Evolutionary conservation across 371 early-diverging fungal genomes (phyloP).

Genomic region (Rhizopus delemar): DNA sequence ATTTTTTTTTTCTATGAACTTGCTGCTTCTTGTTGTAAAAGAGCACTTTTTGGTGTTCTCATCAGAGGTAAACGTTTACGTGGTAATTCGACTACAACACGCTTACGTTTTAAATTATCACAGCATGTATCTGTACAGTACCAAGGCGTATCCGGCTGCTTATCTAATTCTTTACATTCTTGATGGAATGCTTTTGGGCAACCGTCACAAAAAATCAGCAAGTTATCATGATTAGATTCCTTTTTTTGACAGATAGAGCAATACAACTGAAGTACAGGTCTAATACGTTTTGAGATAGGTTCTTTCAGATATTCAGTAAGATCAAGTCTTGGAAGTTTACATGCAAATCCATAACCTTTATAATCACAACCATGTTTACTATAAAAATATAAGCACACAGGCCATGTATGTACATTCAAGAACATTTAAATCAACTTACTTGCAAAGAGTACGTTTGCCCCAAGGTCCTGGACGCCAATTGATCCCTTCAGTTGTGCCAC

Average conservation of each 20-base stretch:
- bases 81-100: slow-evolving; percentile 66
- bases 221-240: slow-evolving; percentile 65
- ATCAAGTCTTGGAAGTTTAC: slow-evolving; percentile 84
- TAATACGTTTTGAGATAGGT: slow-evolving; percentile 71
- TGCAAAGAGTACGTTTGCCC: slow-evolving; percentile 93
- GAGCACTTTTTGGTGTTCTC: slow-evolving; percentile 54
- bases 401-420: background rate
- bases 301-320: slow-evolving; percentile 77
- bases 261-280: slow-evolving; percentile 87
- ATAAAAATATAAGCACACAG: slow-evolving; percentile 7
- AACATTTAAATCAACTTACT: slow-evolving; percentile 49
- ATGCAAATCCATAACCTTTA: slow-evolving; percentile 91
- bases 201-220: slow-evolving; percentile 82
- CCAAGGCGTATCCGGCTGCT: slow-evolving; percentile 60
- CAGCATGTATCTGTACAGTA: slow-evolving; percentile 73
- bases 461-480: slow-evolving; percentile 95
- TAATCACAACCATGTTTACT: slow-evolving; percentile 93
- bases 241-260: slow-evolving; percentile 80
- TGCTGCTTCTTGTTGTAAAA: slow-evolving; percentile 3
- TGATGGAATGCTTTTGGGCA: slow-evolving; percentile 86
- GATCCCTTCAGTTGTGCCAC: slow-evolving; percentile 89
- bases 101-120: slow-evolving; percentile 62
- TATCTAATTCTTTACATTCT: slow-evolving; percentile 53
- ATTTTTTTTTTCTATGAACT: background rate
- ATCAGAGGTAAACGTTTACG: slow-evolving; percentile 72